These are phyloP conservation scores for Pugionium dolabratum DNA, from an alignment of 345 rosid species.

Conservation along the genomic window DNA sequence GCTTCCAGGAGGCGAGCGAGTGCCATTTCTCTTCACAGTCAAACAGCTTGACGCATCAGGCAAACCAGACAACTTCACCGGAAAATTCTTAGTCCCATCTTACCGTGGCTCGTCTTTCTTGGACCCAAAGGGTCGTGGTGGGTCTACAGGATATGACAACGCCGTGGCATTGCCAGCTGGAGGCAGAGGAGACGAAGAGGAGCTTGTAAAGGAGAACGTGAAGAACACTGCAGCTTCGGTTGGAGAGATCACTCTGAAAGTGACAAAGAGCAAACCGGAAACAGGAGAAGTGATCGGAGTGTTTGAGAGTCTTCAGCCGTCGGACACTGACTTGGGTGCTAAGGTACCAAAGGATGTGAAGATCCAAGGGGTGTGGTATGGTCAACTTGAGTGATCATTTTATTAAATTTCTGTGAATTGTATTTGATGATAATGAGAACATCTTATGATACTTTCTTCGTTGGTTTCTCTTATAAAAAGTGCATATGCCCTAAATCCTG, in stretches of 20 bases:
- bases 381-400: slow-evolving; percentile 70
- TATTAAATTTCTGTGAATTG: slow-evolving; percentile 29
- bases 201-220: slow-evolving; percentile 72
- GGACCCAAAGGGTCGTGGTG: slow-evolving; percentile 38
- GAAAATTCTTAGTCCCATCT: slow-evolving; percentile 77
- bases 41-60: slow-evolving; percentile 89
- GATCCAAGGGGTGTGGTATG: slow-evolving; percentile 96
- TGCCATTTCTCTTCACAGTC: slow-evolving; percentile 92
- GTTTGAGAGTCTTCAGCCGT: slow-evolving; percentile 97
- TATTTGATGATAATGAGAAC: slow-evolving; percentile 29
- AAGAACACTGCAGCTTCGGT: slow-evolving; percentile 68
- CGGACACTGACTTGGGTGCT: slow-evolving; percentile 96
- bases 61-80: slow-evolving; percentile 75
- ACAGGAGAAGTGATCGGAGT: slow-evolving; percentile 92
- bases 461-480: neutral
- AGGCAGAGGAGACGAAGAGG: slow-evolving; percentile 92
- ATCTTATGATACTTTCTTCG: slow-evolving; percentile 21
- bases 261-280: slow-evolving; percentile 80
- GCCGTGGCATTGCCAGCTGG: slow-evolving; percentile 88
- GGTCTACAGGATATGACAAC: slow-evolving; percentile 86
- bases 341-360: slow-evolving; percentile 94
- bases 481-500: slow-evolving; percentile 2
- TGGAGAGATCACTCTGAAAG: slow-evolving; percentile 84
- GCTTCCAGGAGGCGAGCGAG: slow-evolving; percentile 92
- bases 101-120: slow-evolving; percentile 94